These are phyloP conservation scores for Ophiostoma tasmaniense DNA, from an alignment of 2,329 filamentous ascomycete species.

Conservation along the genomic window DNA sequence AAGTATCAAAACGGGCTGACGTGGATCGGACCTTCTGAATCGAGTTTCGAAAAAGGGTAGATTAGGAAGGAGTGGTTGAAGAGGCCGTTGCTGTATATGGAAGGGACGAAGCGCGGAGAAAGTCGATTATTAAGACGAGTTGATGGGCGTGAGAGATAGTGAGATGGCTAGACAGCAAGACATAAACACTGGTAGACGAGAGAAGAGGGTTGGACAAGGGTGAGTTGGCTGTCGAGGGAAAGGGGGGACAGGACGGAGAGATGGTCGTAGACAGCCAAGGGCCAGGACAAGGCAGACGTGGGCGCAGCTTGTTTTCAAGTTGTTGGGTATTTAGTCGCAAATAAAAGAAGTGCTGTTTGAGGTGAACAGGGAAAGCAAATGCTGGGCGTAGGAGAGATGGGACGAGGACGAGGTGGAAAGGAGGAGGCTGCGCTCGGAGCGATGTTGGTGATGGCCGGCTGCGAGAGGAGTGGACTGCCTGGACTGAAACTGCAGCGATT, in stretches of 20 bases:
- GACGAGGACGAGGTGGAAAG: constrained; percentile 5
- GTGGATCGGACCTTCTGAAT: background rate
- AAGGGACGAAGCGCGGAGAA: background rate
- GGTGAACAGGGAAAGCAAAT: background rate
- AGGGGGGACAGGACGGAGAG: background rate
- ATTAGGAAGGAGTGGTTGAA: background rate
- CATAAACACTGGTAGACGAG: background rate
- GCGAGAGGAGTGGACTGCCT: background rate
- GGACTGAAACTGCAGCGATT: constrained; percentile 2
- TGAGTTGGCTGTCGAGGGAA: background rate
- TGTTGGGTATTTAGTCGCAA: background rate
- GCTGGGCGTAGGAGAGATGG: background rate
- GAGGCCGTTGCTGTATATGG: background rate
- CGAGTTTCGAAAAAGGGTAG: background rate
- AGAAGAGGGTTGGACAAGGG: background rate
- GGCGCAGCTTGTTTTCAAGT: background rate
- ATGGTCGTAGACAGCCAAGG: background rate
- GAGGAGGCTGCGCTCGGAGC: background rate
- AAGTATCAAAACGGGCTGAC: background rate
- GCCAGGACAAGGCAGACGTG: background rate
- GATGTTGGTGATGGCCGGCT: constrained; percentile 6
- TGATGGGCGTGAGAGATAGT: background rate
- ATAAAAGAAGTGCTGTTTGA: background rate
- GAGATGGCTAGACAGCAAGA: too few relatives aligned
- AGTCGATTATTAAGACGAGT: background rate